These are phyloP conservation scores for Hypoxylon lenormandii DNA, from an alignment of 495 filamentous ascomycete genomes.

Conservation along the genomic window DNA sequence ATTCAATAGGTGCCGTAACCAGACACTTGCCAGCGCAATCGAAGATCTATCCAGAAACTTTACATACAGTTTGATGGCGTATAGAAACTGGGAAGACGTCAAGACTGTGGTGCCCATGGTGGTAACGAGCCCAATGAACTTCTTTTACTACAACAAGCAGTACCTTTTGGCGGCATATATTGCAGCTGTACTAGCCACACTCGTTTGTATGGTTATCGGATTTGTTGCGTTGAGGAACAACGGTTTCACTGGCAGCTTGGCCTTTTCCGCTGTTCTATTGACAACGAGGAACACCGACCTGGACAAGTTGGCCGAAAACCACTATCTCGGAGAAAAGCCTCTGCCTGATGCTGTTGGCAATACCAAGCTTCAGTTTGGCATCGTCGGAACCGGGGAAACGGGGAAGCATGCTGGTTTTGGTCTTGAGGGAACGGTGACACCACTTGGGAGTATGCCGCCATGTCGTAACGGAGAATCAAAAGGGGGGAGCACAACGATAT, in stretches of 20 bases:
- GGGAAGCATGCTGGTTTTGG: conserved; percentile 26
- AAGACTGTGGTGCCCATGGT: conserved; percentile 11
- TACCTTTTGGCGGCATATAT: conserved; percentile 19
- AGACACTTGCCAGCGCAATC: conserved; percentile 30
- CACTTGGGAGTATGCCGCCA: not conserved
- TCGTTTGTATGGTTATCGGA: conserved; percentile 25
- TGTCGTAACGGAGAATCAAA: too few species aligned
- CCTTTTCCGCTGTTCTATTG: conserved; percentile 31
- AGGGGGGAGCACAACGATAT: too few species aligned
- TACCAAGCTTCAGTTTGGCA: conserved; percentile 32
- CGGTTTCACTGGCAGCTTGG: conserved; percentile 32
- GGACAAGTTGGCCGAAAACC: conserved; percentile 13
- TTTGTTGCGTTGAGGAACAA: conserved; percentile 19
- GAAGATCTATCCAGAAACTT: conserved; percentile 34
- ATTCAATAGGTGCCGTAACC: conserved; percentile 15
- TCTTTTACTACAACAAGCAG: conserved; percentile 17
- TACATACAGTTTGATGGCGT: conserved; percentile 33
- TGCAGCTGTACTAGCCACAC: conserved; percentile 9
- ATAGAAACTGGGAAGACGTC: conserved; percentile 22
- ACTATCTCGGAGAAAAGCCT: conserved; percentile 27
- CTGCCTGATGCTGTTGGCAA: conserved; percentile 9
- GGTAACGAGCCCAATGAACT: conserved; percentile 17
- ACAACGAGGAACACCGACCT: conserved; percentile 37
- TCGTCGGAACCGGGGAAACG: not conserved
- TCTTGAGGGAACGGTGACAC: conserved; percentile 17